These are phyloP conservation scores for Rossbeevera mucosa DNA, from an alignment of 768 basidiomycete species.

Conservation along the genomic window DNA sequence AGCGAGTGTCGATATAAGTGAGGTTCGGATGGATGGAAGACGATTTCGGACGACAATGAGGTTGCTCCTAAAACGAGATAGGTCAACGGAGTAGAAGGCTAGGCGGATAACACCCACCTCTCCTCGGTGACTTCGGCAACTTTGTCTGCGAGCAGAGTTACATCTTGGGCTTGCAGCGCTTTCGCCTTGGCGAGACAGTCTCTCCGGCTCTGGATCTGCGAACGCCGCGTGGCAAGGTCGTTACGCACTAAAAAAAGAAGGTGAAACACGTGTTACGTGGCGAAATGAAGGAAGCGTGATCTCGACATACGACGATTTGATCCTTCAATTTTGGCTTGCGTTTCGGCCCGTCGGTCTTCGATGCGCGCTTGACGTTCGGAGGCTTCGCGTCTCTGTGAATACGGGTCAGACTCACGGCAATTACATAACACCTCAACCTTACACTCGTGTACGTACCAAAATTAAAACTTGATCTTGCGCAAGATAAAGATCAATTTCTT, in stretches of 20 bases:
- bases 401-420: constrained; percentile 22
- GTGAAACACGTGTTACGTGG: constrained; percentile 11
- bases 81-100: constrained; percentile 11
- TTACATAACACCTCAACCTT: constrained; percentile 19
- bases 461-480: constrained; percentile 36
- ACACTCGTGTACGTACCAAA: constrained; percentile 34
- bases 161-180: constrained; percentile 35
- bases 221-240: constrained; percentile 40
- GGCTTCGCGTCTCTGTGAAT: constrained; percentile 58
- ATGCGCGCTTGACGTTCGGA: constrained; percentile 60
- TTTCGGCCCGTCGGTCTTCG: constrained; percentile 43
- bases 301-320: constrained; percentile 43
- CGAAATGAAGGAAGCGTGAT: constrained; percentile 21
- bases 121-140: constrained; percentile 37
- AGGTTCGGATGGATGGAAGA: constrained; percentile 52
- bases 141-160: constrained; percentile 18
- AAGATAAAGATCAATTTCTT: constrained; percentile 45
- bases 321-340: constrained; percentile 38
- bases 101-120: constrained; percentile 29
- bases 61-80: constrained; percentile 37
- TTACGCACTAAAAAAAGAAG: constrained; percentile 35
- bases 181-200: constrained; percentile 43
- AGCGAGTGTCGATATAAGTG: constrained; percentile 66
- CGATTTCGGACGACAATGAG: constrained; percentile 44
- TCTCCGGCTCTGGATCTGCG: constrained; percentile 43